These are phyloP conservation scores for Ogataea ramenticola DNA, from an alignment of 805 yeast species.

Conservation along the genomic window DNA sequence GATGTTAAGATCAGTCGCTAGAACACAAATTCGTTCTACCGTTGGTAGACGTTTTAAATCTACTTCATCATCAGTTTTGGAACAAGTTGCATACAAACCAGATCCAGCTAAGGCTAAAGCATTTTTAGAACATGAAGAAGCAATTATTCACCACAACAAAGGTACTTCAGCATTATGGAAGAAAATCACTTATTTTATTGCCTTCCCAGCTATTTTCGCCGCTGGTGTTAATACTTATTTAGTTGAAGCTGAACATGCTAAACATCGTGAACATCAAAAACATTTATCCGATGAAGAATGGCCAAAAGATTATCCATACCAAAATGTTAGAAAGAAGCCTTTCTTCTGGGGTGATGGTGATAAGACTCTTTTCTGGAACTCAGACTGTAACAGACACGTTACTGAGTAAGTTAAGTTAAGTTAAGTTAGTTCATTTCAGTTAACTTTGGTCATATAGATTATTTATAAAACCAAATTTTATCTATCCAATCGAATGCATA, in stretches of 20 bases:
- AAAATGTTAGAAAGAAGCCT: constrained; percentile 79
- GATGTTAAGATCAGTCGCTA: constrained; percentile 39
- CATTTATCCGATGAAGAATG: constrained; percentile 83
- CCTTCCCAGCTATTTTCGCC: constrained; percentile 72
- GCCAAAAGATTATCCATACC: constrained; percentile 87
- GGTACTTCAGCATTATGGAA: constrained; percentile 77
- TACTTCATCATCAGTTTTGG: constrained; percentile 13
- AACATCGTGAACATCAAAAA: constrained; percentile 73
- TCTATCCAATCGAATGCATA: too few relatives aligned
- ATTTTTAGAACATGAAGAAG: constrained; percentile 53
- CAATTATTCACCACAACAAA: constrained; percentile 72
- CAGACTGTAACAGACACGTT: constrained; percentile 83
- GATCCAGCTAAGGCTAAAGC: constrained; percentile 61
- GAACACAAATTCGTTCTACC: constrained; percentile 19
- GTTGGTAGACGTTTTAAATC: constrained; percentile 27
- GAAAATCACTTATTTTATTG: constrained; percentile 72
- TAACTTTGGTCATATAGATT: too few relatives aligned
- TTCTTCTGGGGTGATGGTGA: constrained; percentile 99
- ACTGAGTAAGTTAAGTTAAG: constrained; percentile 8
- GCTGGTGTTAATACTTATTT: constrained; percentile 76
- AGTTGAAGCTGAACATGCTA: constrained; percentile 82
- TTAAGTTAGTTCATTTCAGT: too few relatives aligned
- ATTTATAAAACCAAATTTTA: too few relatives aligned
- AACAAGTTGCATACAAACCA: constrained; percentile 39
- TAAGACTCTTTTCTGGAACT: constrained; percentile 95